Evolutionary conservation across 2,329 filamentous ascomycete species (phyloP), one percentile per base, ranked within the genome.

Genomic region (Ophiostoma perfectum): DNA sequence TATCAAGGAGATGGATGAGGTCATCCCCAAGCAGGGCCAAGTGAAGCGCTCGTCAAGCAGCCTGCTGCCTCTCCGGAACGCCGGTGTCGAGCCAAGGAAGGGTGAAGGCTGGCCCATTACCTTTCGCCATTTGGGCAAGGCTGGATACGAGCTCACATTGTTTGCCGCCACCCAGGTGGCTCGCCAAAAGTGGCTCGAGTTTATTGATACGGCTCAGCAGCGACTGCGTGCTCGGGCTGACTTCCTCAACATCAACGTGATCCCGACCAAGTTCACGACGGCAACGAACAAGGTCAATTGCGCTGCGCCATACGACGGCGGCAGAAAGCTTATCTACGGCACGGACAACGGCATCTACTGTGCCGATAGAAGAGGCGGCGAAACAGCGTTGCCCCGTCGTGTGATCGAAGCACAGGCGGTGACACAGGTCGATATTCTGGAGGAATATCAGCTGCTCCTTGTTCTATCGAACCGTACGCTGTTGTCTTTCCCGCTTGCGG

Each of bases 1-100:
- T 38, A 98, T 99, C 73, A 89, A 90, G 67, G 94, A 98, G 76
- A 98, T 99, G 94, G 94, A 98, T 67, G 93, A 97, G 76, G 89
- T 98, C 42, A 91, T 97, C 58, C 93, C 93, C 3, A 88, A 86
- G 71, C 79, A 89, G 65, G 93, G 93, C 38, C 83, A 92, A 63
- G 83, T 92, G 45, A 98, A 97, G 80, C 86, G 95, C 66, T 89
- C 93, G 14, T 95, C 93, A 2, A 94, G 92, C 77, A 82, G 98
- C 74, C 86, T 96, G 62, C 82, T 85, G 47, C 80, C 82, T 66
- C 80, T 85, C 62, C 78, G 83, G 64, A 78, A 79, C 68, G 81
- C 80, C 66, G 77, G 78, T 52, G 75, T 77, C 2, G 82, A 84
- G 63, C 85, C 89, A 72, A 87, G 85, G 76, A 86, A 85, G 73